Evolutionary conservation across 257 asterid species (phyloP), one percentile per base, ranked within the genome.

Genomic region (Capsicum baccatum): DNA sequence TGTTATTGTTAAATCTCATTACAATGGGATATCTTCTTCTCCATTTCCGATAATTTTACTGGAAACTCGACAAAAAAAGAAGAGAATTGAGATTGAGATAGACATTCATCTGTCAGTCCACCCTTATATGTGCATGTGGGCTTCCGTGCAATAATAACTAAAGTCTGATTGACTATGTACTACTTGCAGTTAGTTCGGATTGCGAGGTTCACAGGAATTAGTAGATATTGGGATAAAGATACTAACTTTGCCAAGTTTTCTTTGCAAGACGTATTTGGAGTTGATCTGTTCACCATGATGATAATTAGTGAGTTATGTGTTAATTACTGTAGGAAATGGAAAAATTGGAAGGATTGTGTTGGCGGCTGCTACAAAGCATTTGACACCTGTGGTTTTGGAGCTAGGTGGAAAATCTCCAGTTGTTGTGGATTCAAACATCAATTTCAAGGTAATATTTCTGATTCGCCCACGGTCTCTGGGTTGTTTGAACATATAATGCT

Each of bases 321-420:
- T 16, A 16, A 69, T 69, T 54, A 78, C 81, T 79, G 86, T 79
- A 94, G 99, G 99, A 81, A 95, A 89, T 60, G 90, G 94, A 66
- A 94, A 85, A 89, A 91, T 95, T 13, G 99, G 97, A 47, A 97
- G 99, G 62, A 89, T 95, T 57, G 86, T 95, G 69, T 80, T 93
- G 89, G 86, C 97, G 74, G 98, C 97, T 71, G 99, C 98, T 47
- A 97, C 97, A 44, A 94, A 94, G 89, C 92, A 95, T 90, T 97
- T 95, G 19, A 95, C 99, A 9, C 99, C 98, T 35, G 97, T 94
- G 82, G 83, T 88, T 82, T 89, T 95, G 91, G 99, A 94, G 92
- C 97, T 95, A 52, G 99, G 99, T 19, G 99, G 99, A 79, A 95
- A 95, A 90, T 92, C 93, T 79, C 98, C 99, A 0, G 86, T 73